Evolutionary conservation across 768 basidiomycete species (phyloP).

Genomic region (Boletus vinaceobasis): DNA sequence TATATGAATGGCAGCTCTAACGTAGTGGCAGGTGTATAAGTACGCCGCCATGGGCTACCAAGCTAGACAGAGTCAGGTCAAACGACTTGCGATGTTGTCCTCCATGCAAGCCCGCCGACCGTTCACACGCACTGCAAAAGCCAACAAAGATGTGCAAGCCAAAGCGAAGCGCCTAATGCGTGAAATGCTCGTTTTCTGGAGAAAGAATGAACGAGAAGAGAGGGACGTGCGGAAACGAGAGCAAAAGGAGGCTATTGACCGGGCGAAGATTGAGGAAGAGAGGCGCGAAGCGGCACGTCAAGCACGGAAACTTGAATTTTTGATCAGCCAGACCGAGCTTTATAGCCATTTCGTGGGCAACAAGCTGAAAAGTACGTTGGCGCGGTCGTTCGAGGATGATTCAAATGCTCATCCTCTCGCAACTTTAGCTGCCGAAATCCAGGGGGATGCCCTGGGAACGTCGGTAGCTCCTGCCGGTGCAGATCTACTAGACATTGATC

Average conservation of each 20-base stretch:
- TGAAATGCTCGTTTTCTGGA: constrained; percentile 97
- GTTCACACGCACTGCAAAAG: constrained; percentile 69
- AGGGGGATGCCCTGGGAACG: constrained; percentile 51
- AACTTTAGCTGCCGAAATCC: constrained; percentile 66
- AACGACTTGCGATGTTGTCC: constrained; percentile 72
- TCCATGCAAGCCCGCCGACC: constrained; percentile 78
- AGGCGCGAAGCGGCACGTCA: constrained; percentile 90
- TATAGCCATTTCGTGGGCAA: constrained; percentile 99
- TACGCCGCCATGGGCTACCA: constrained; percentile 66
- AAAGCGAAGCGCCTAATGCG: constrained; percentile 88
- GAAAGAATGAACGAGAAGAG: constrained; percentile 97
- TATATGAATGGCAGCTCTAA: constrained; percentile 3
- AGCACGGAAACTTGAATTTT: constrained; percentile 94
- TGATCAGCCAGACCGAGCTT: constrained; percentile 97
- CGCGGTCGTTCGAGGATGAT: constrained; percentile 12
- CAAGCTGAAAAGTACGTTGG: constrained; percentile 79
- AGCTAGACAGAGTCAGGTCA: constrained; percentile 63
- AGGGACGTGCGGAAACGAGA: constrained; percentile 88
- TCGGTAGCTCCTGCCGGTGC: constrained; percentile 53
- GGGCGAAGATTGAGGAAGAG: constrained; percentile 87
- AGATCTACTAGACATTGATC: constrained; percentile 53
- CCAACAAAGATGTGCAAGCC: constrained; percentile 76
- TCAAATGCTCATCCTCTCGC: constrained; percentile 12
- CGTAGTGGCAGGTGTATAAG: constrained; percentile 64
- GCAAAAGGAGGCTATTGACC: constrained; percentile 89